phyloP scores from a whole-genome alignment of 2,329 filamentous ascomycete species.

The Trematosphaeria pertusa region DNA sequence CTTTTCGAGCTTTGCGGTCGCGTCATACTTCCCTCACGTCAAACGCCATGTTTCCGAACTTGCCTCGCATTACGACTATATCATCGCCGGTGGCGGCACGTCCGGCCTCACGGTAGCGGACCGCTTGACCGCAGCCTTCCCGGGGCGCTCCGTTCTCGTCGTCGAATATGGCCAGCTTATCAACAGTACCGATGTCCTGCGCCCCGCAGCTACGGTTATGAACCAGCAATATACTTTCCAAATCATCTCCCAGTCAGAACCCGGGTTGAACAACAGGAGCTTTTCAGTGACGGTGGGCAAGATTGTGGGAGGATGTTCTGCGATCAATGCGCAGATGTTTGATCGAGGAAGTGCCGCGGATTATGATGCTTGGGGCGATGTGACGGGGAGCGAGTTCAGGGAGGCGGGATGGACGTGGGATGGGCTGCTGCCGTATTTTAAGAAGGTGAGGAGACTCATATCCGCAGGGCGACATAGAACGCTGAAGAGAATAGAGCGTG shows the following conservation, averaged over 20 bases:
- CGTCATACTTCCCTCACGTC: not conserved
- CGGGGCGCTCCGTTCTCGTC: conserved; percentile 13
- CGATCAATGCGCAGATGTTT: conserved; percentile 45
- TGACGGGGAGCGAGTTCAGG: conserved; percentile 53
- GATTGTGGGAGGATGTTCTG: conserved; percentile 41
- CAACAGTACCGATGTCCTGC: conserved; percentile 12
- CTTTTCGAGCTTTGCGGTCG: not conserved
- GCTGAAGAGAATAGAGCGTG: conserved; percentile 6
- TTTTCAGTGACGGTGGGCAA: conserved; percentile 28
- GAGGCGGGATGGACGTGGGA: conserved; percentile 66
- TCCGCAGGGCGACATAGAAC: conserved; percentile 29
- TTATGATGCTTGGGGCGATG: conserved; percentile 57
- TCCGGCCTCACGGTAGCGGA: conserved; percentile 28
- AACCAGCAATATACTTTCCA: conserved; percentile 13
- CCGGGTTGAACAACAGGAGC: conserved; percentile 27
- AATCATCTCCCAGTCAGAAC: conserved; percentile 12
- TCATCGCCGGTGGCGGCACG: conserved; percentile 30
- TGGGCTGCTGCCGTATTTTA: conserved; percentile 48
- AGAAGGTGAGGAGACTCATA: conserved; percentile 25
- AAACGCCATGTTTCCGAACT: conserved; percentile 9
- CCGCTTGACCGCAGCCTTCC: conserved; percentile 21
- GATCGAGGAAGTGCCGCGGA: conserved; percentile 38
- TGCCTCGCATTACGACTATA: conserved; percentile 25
- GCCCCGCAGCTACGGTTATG: conserved; percentile 8
- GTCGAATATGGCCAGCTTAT: conserved; percentile 22